Base-by-base conservation (phyloP, 208 protist species). In the Balamuthia mandrillaris region DNA sequence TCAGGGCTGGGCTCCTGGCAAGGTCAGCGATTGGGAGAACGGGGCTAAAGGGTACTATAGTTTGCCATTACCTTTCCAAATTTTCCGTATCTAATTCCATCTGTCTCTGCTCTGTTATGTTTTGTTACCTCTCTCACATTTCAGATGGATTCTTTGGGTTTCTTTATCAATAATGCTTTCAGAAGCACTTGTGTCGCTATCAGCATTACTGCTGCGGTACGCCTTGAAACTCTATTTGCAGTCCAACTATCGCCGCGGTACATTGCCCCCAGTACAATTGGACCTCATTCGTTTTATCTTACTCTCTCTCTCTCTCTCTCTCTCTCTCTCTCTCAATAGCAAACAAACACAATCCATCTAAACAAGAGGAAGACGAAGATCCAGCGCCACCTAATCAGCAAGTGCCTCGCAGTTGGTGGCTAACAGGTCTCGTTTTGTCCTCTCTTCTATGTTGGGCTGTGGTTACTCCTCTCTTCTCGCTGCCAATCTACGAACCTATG, bases 131-230 rank as follows among this genome's bases (percentile, higher is more conserved):
- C n/a, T n/a, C n/a, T n/a, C 18, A n/a, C n/a, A 12, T 51, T 3
- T 18, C 35, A 85, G 81, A 42, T 88, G 87, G 87, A 27, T 89
- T 4, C 60, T 90, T 4, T 90, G 89, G 89, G 72, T 91, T 31
- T 65, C 87, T 5, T n/a, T 91, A 0, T 86, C 63, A 21, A 86
- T 91, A 3, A 84, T 91, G 78, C 49, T 91, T 4, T n/a, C 84
- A 0, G 87, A 91, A 42, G 49, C 87, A 3, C 58, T 90, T 6
- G 51, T 88, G 0, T 88, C 89, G 31, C 33, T 91, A 0, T 5
- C 29, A 4, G 31, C 88, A 1, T 5, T n/a, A n/a, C n/a, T n/a
- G n/a, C n/a, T n/a, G n/a, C n/a, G n/a, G n/a, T n/a, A n/a, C n/a
- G n/a, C n/a, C n/a, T n/a, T n/a, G n/a, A n/a, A n/a, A n/a, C n/a